A percentile compares a stretch with the other conserved stretches of the same genome.
These are phyloP conservation scores for Suhomyces kilbournensis DNA, from an alignment of 805 yeast species.

Conservation along the genomic window DNA sequence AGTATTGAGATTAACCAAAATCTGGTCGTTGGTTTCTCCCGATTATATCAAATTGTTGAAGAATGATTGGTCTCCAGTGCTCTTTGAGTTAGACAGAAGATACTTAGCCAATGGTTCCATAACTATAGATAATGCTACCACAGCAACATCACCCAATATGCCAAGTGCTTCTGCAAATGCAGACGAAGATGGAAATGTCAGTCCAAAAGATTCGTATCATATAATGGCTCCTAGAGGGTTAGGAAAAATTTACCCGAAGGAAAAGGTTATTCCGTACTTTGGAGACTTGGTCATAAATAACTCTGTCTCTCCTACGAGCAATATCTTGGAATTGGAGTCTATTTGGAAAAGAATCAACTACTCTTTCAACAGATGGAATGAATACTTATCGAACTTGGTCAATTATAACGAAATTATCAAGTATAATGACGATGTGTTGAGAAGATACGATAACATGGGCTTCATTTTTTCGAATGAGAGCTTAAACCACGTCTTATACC, in stretches of 20 bases:
- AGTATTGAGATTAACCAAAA: conserved; percentile 62
- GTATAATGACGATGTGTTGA: conserved; percentile 39
- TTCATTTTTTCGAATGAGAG: conserved; percentile 44
- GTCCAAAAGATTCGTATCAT: conserved; percentile 50
- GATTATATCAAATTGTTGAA: conserved; percentile 58
- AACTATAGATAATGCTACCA: conserved; percentile 3
- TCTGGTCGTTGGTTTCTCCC: conserved; percentile 73
- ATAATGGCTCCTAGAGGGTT: conserved; percentile 86
- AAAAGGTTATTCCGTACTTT: conserved; percentile 81
- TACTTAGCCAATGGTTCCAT: conserved; percentile 43
- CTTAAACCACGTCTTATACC: conserved; percentile 40
- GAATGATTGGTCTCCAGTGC: conserved; percentile 90
- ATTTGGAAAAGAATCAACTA: conserved; percentile 65
- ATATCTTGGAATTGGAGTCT: conserved; percentile 56
- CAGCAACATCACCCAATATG: conserved; percentile 10
- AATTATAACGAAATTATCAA: conserved; percentile 41
- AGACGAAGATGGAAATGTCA: conserved; percentile 28
- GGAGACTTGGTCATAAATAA: conserved; percentile 73
- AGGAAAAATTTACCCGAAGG: conserved; percentile 72
- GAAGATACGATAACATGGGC: conserved; percentile 40
- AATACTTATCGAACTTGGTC: conserved; percentile 51
- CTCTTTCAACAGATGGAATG: conserved; percentile 82
- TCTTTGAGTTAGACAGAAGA: conserved; percentile 81
- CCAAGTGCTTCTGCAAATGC: conserved; percentile 4
- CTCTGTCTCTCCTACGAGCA: conserved; percentile 14